Percentiles rank a stretch among this genome's conserved stretches.
These are phyloP conservation scores for Pinus tabuliformis DNA, from an alignment of 75 land plant species.

Conservation along the genomic window DNA sequence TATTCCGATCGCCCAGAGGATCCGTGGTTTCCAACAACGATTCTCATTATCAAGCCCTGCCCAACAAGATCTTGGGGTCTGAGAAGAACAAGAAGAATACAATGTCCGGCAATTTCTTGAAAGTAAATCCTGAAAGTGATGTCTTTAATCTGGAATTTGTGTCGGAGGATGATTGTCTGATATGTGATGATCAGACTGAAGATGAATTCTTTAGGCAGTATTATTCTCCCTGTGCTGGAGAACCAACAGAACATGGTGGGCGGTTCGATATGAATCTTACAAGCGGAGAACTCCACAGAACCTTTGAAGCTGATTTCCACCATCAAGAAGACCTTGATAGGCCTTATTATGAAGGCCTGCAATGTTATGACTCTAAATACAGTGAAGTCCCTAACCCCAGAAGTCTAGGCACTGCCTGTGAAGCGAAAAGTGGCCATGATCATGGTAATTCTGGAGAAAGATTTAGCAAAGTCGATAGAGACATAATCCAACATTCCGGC, in stretches of 20 bases:
- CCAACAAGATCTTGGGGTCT: not conserved
- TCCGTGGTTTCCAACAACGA: too few species aligned
- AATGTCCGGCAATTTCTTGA: not conserved
- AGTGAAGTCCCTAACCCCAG: not conserved
- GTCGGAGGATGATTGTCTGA: not conserved
- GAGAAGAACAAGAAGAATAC: not conserved
- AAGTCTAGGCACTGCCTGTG: not conserved
- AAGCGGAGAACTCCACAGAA: not conserved
- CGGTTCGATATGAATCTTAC: not conserved
- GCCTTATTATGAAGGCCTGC: too few species aligned
- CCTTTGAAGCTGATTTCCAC: not conserved
- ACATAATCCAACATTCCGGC: too few species aligned
- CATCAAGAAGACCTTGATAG: not conserved
- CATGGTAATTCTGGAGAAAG: not conserved
- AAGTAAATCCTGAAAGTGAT: not conserved
- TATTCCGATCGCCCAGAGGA: conserved; percentile 2
- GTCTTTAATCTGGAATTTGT: not conserved
- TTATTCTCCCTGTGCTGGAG: not conserved
- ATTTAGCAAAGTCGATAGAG: not conserved
- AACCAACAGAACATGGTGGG: not conserved
- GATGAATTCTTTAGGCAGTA: conserved; percentile 7
- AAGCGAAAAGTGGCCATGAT: not conserved
- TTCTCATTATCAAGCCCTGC: not conserved
- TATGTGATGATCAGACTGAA: not conserved
- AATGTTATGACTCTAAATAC: not conserved